Percentiles rank a stretch among this genome's conserved stretches.
These are phyloP conservation scores for Suillus cothurnatus DNA, from an alignment of 768 basidiomycete species.

Conservation along the genomic window DNA sequence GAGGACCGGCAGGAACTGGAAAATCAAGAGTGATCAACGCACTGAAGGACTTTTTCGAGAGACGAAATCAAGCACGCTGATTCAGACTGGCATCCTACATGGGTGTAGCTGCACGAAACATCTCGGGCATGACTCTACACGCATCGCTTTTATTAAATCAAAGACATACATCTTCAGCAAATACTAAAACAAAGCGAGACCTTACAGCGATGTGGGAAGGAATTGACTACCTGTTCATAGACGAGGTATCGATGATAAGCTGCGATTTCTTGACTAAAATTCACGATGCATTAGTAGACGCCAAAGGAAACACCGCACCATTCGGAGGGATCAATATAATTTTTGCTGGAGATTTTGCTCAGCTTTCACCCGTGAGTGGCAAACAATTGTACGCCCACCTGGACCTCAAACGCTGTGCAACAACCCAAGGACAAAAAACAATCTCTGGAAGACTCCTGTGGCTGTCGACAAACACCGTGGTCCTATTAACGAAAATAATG, in stretches of 20 bases:
- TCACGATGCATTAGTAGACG: constrained; percentile 33
- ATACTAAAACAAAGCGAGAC: neutral
- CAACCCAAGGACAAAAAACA: constrained; percentile 13
- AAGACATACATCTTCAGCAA: neutral
- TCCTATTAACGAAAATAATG: constrained; percentile 28
- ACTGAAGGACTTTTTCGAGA: constrained; percentile 24
- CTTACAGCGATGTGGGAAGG: constrained; percentile 13
- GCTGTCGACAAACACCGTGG: constrained; percentile 32
- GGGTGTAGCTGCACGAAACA: constrained; percentile 32
- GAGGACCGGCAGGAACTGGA: constrained; percentile 37
- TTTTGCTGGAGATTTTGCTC: constrained; percentile 46
- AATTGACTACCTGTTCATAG: constrained; percentile 43
- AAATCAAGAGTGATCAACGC: constrained; percentile 34
- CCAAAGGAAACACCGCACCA: constrained; percentile 28
- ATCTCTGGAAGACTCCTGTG: constrained; percentile 38
- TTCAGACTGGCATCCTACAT: constrained; percentile 35
- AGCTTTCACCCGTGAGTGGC: constrained; percentile 40
- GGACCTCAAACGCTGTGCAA: neutral
- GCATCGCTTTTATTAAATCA: constrained; percentile 31
- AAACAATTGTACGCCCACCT: constrained; percentile 24
- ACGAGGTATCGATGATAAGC: constrained; percentile 45
- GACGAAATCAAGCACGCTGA: constrained; percentile 21
- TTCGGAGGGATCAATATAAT: constrained; percentile 46
- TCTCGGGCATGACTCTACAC: constrained; percentile 41
- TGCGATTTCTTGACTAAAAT: constrained; percentile 32